Percentiles rank a stretch among this genome's conserved stretches.
phyloP scores from a whole-genome alignment of 306 rosid genomes.

The Fragaria ananassa region DNA sequence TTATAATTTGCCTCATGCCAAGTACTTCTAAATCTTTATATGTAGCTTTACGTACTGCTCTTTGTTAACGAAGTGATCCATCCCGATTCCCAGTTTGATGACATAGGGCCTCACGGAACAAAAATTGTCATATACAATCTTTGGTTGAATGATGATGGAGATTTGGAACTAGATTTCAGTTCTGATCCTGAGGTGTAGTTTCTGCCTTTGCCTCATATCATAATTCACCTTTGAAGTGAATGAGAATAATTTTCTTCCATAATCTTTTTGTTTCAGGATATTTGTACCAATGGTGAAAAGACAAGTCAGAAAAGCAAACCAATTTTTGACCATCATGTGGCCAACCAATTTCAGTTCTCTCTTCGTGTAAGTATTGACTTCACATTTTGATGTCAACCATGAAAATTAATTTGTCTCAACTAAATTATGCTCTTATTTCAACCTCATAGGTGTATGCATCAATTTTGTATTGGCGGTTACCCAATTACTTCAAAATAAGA shows the following conservation, averaged over 20 bases:
- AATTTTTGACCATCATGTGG: slow-evolving; percentile 61
- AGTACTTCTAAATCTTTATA: neutral
- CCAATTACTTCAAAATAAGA: slow-evolving; percentile 49
- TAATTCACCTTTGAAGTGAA: neutral
- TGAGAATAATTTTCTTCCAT: neutral
- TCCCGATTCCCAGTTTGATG: slow-evolving; percentile 56
- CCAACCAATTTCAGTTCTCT: slow-evolving; percentile 55
- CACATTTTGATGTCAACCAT: neutral
- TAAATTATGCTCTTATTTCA: slow-evolving; percentile 21
- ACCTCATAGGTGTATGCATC: slow-evolving; percentile 70
- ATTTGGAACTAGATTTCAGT: slow-evolving; percentile 66
- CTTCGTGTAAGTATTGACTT: slow-evolving; percentile 64
- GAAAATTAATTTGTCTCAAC: neutral
- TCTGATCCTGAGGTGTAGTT: slow-evolving; percentile 59
- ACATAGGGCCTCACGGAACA: slow-evolving; percentile 81
- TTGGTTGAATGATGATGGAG: slow-evolving; percentile 71
- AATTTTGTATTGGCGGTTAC: slow-evolving; percentile 72
- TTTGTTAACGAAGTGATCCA: neutral
- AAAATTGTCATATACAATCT: slow-evolving; percentile 81
- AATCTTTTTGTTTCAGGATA: slow-evolving; percentile 52
- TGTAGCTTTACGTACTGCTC: neutral
- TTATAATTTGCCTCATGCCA: neutral
- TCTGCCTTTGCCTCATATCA: slow-evolving; percentile 14
- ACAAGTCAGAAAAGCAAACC: slow-evolving; percentile 28
- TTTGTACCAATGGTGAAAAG: slow-evolving; percentile 55